phyloP scores from a whole-genome alignment of 2,329 filamentous ascomycete species.

The Diplodia sapinea region DNA sequence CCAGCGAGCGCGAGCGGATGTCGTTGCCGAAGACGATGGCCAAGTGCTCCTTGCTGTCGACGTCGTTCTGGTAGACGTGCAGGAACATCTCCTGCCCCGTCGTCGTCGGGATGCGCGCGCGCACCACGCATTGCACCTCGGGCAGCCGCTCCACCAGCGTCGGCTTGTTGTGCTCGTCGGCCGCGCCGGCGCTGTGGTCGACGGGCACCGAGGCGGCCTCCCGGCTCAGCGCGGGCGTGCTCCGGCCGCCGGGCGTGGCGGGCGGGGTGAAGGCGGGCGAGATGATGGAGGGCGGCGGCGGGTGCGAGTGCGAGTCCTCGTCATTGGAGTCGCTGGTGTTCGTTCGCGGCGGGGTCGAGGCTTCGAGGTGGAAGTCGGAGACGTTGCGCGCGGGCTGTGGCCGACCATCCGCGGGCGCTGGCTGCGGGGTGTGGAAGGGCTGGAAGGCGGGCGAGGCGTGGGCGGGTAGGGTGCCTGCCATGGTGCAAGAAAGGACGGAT shows the following conservation, averaged over 20 bases:
- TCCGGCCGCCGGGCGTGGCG: constrained; percentile 36
- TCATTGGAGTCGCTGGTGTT: not conserved
- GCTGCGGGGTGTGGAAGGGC: constrained; percentile 61
- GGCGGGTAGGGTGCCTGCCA: constrained; percentile 48
- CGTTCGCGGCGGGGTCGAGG: not conserved
- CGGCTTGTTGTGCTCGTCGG: constrained; percentile 49
- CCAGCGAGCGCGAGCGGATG: constrained; percentile 75
- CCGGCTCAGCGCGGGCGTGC: constrained; percentile 41
- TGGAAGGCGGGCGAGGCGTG: constrained; percentile 59
- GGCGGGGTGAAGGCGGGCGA: constrained; percentile 55
- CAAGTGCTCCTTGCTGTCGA: constrained; percentile 93
- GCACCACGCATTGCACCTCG: constrained; percentile 88
- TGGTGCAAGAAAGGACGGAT: not conserved
- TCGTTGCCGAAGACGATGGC: constrained; percentile 93
- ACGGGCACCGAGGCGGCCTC: constrained; percentile 52
- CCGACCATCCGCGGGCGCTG: constrained; percentile 49
- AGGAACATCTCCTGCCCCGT: constrained; percentile 95
- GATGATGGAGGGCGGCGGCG: constrained; percentile 51
- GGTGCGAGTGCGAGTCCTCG: constrained; percentile 31
- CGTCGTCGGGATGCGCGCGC: constrained; percentile 92
- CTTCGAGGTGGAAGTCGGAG: constrained; percentile 45
- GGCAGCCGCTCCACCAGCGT: constrained; percentile 77
- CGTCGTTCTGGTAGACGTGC: constrained; percentile 90
- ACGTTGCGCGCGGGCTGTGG: constrained; percentile 45
- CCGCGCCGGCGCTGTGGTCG: constrained; percentile 41